Base-by-base conservation (phyloP, 768 basidiomycete genomes). In the Auriscalpium vulgare region DNA sequence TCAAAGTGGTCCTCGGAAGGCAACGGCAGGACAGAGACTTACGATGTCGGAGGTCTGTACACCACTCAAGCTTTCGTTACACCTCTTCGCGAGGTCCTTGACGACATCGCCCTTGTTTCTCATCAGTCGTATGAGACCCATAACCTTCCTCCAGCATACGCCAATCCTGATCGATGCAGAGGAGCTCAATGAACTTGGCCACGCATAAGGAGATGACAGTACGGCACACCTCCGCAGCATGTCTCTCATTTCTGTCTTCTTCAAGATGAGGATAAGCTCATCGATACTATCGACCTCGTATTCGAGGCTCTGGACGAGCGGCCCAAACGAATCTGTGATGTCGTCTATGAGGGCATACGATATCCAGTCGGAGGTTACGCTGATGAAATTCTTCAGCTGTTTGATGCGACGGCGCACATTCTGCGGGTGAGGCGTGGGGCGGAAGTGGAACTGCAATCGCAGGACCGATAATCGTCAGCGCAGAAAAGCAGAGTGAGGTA, bases 31-130 rank as follows among this genome's bases (percentile, higher is more conserved):
- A 49, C 40, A 19, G n/a, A 14, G 43, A 73, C 81, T 65, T 62
- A 92, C 93, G 59, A 99, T 98, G 68, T 99, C 97, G 8, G 91
- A 91, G 53, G 95, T 97, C 0, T 97, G 97, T 10, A 97, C 95
- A 11, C 97, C 90, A 57, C 91, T 84, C 97, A 95, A 98, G 65
- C 98, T 93, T 72, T 98, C 95, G 67, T 97, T 97, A 69, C 95
- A 97, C 62, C 95, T 77, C 74, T 99, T 99, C 21, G 97, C 95
- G 47, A 98, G 75, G 11, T 95, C 97, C 69, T 99, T 99, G 61
- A 99, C 97, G 60, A 99, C 97, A 68, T 99, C 97, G 54, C 97
- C 97, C 75, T 99, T 99, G 72, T 97, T 98, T 23, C 97, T 97
- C 95, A 99, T 98, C 54, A 99, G 74, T 59, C 97, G 75, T 54